Evolutionary conservation across 495 filamentous ascomycete genomes (phyloP).

Genomic region (Parmelia sp.): DNA sequence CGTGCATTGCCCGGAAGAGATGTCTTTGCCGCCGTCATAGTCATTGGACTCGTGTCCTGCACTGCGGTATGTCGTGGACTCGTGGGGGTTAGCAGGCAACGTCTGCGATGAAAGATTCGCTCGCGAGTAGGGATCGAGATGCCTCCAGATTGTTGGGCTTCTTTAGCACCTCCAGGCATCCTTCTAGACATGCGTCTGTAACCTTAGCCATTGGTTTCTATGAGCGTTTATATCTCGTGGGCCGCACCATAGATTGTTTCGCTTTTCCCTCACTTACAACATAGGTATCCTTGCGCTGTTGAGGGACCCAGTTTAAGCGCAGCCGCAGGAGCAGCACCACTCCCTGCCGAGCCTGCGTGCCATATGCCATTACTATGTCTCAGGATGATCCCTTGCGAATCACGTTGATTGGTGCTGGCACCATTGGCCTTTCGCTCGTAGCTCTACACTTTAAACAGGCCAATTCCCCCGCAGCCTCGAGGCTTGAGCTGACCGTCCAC

Average conservation of each 20-base stretch:
- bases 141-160: background rate
- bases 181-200: background rate
- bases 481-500: constrained; percentile 41
- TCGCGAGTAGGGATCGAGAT: background rate
- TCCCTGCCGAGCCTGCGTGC: too few relatives aligned
- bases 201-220: background rate
- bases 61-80: too few relatives aligned
- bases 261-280: too few relatives aligned
- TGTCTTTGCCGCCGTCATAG: background rate
- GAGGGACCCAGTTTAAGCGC: background rate
- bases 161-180: background rate
- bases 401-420: constrained; percentile 50
- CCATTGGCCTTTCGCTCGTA: constrained; percentile 56
- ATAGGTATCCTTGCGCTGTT: too few relatives aligned
- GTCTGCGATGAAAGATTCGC: background rate
- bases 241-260: background rate
- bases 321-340: background rate
- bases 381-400: constrained; percentile 25
- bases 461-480: constrained; percentile 23
- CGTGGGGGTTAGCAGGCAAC: too few relatives aligned
- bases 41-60: background rate
- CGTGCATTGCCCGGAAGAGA: background rate
- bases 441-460: constrained; percentile 47
- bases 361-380: constrained; percentile 1
- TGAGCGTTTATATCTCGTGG: background rate